Conservation (phyloP, 805 yeast genomes). For the Starmerella kuoi region DNA sequence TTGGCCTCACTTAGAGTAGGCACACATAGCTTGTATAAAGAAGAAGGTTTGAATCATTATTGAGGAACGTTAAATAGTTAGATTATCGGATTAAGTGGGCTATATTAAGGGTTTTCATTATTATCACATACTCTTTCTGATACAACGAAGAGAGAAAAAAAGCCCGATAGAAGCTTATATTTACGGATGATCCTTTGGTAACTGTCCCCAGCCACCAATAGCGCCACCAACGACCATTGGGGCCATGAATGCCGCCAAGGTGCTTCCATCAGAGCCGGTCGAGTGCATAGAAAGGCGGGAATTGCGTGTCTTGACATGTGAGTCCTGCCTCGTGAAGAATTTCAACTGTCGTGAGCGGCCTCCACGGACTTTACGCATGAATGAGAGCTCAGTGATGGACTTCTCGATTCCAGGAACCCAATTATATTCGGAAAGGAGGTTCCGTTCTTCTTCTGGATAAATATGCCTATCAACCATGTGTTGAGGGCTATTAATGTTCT, state of each 20-base stretch:
- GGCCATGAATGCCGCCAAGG: slow-evolving; percentile 32
- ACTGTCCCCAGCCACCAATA: slow-evolving; percentile 35
- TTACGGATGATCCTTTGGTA: too few relatives aligned
- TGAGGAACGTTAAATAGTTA: too few relatives aligned
- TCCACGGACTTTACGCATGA: slow-evolving; percentile 30
- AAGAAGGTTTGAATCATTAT: too few relatives aligned
- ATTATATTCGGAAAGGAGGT: slow-evolving; percentile 20
- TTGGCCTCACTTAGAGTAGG: too few relatives aligned
- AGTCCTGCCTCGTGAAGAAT: slow-evolving; percentile 2
- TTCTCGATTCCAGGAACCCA: slow-evolving; percentile 34
- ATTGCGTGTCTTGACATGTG: neutral
- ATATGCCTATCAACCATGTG: slow-evolving; percentile 13
- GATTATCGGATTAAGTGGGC: too few relatives aligned
- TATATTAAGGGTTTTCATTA: too few relatives aligned
- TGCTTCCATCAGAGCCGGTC: slow-evolving; percentile 13
- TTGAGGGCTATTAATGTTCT: slow-evolving; percentile 2
- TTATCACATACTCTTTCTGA: too few relatives aligned
- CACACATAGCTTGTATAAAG: too few relatives aligned
- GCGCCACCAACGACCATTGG: slow-evolving; percentile 49
- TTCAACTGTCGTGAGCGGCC: slow-evolving; percentile 29
- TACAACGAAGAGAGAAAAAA: too few relatives aligned
- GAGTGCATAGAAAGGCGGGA: slow-evolving; percentile 14
- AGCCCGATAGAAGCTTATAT: too few relatives aligned
- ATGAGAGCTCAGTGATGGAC: slow-evolving; percentile 30
- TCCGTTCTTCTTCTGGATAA: neutral